Base-by-base conservation (phyloP, 495 filamentous ascomycete species). In the Penicillium paxilli region DNA sequence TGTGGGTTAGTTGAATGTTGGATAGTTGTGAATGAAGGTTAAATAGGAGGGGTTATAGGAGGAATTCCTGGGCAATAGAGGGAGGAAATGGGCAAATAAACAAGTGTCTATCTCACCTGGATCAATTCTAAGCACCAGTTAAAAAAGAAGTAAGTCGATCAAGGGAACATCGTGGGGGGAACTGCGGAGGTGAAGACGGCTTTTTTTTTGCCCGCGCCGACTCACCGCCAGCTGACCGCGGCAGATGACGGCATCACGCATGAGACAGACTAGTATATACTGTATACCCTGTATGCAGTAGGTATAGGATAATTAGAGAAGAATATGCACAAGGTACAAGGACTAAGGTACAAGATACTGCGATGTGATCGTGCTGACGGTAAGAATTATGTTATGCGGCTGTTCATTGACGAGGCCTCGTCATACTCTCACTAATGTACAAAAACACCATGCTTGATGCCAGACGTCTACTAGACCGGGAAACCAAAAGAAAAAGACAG, bases 391-490 rank as follows among this genome's bases (percentile, higher is more conserved):
- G 49, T 52, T 50, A 41, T 54, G 52, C 55, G 14, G 44, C 40
- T 26, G 23, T 42, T 51, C 49, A 50, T 33, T 51, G 40, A 54
- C 45, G 52, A 32, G 11, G 23, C 8, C 40, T 23, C 21, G 40
- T 21, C 40, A 59, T 60, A 38, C 35, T 62, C 50, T 61, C 58
- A 69, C 68, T 76, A 76, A 72, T 73, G 69, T 76, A 76, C 71
- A 76, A 59, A 38, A 62, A 68, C 61, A 65, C 65, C 62, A 61
- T 58, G 42, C 62, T 57, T 50, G 40, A 67, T 69, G 69, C 63
- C 59, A 51, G 62, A 52, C 51, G 26, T 58, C 57, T 47, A n/a
- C n/a, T n/a, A 55, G 47, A 55, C 61, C 50, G 58, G 58, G 61
- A 59, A 57, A 62, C 9, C 40, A 14, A 14, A 3, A 49, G 41